Conservation (phyloP, 2,329 filamentous ascomycete species). For the Diaporthe ilicicola region DNA sequence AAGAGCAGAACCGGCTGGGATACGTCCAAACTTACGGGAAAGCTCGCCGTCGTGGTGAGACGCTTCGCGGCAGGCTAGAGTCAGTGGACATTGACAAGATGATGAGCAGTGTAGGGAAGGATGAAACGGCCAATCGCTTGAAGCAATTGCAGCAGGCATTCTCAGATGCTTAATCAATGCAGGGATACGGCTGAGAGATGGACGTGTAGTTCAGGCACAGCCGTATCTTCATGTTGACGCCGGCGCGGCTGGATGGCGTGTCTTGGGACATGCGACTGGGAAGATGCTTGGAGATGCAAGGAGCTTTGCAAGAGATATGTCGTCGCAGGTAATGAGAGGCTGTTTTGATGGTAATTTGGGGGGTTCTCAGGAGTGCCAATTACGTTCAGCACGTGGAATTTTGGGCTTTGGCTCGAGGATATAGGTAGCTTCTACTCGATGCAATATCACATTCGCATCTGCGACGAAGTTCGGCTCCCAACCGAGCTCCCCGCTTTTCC, state of each 20-base stretch:
- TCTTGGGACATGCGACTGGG: too few relatives aligned
- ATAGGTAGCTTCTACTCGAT: background rate
- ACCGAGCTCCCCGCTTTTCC: background rate
- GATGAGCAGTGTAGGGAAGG: background rate
- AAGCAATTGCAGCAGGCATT: background rate
- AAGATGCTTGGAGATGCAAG: background rate
- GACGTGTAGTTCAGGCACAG: background rate
- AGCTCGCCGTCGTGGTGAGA: background rate
- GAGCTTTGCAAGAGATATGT: background rate
- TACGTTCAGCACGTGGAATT: too few relatives aligned
- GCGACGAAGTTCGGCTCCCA: background rate
- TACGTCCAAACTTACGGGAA: background rate
- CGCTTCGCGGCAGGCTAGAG: background rate
- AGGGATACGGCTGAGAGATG: background rate
- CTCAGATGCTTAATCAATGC: background rate
- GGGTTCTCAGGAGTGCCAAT: background rate
- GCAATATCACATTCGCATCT: background rate
- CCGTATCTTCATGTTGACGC: background rate
- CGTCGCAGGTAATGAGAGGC: background rate
- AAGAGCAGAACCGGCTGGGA: conserved; percentile 11
- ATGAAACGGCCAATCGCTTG: background rate
- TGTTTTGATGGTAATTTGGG: background rate
- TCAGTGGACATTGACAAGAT: background rate
- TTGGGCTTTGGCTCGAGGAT: background rate
- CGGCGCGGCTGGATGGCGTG: background rate